phyloP scores from a whole-genome alignment of 306 rosid genomes.

The Senna siamea region DNA sequence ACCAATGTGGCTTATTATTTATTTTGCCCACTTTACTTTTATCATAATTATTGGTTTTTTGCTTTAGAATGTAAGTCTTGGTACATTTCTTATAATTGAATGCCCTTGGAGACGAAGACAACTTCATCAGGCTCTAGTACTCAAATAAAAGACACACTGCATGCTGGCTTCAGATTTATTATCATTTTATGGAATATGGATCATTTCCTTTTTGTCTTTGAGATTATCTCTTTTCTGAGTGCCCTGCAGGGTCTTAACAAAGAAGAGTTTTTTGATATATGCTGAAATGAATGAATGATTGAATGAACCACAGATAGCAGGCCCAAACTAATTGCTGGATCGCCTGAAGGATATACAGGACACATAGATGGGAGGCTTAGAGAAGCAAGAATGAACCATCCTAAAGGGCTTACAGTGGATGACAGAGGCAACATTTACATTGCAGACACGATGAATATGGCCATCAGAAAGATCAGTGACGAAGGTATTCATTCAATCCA shows the following conservation, averaged over 20 bases:
- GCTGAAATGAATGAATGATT: slow-evolving; percentile 43
- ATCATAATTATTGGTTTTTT: slow-evolving; percentile 33
- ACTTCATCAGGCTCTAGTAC: slow-evolving; percentile 1
- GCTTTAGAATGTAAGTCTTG: slow-evolving; percentile 5
- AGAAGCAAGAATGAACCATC: slow-evolving; percentile 93
- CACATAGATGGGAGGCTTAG: slow-evolving; percentile 90
- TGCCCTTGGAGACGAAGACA: too few species aligned
- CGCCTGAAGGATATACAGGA: slow-evolving; percentile 86
- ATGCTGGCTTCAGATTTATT: slow-evolving; percentile 24
- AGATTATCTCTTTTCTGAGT: slow-evolving; percentile 16
- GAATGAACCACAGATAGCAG: slow-evolving; percentile 72
- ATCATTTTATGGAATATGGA: slow-evolving; percentile 11
- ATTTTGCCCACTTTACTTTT: slow-evolving; percentile 37
- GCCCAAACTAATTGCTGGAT: slow-evolving; percentile 90
- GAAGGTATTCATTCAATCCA: slow-evolving; percentile 57
- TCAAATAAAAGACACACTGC: not conserved
- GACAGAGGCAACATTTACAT: slow-evolving; percentile 84
- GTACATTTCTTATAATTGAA: slow-evolving; percentile 2
- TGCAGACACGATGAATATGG: slow-evolving; percentile 97
- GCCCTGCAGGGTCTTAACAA: not conserved
- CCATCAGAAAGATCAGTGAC: slow-evolving; percentile 89
- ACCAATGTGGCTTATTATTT: slow-evolving; percentile 35
- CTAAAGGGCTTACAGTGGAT: slow-evolving; percentile 87
- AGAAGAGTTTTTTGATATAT: slow-evolving; percentile 30
- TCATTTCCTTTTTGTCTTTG: not conserved